Evolutionary conservation across 352 stramenopile species (phyloP).

Genomic region (Aphanomyces stellatus): DNA sequence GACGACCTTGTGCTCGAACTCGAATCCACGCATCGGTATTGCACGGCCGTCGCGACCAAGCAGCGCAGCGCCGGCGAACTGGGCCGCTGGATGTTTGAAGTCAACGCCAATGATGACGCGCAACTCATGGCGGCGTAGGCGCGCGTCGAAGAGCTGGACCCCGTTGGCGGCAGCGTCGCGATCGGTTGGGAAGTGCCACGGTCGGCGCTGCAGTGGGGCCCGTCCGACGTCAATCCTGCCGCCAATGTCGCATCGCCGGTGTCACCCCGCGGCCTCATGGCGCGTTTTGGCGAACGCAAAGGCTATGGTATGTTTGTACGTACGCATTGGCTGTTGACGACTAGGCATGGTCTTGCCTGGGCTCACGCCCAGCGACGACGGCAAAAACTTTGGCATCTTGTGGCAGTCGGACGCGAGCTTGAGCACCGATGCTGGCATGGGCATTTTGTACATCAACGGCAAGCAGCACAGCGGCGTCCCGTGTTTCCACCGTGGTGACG

Average conservation of each 20-base stretch:
- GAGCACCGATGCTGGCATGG: slow-evolving; percentile 54
- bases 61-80: slow-evolving; percentile 57
- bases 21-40: slow-evolving; percentile 54
- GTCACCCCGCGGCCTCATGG: slow-evolving; percentile 10
- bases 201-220: slow-evolving; percentile 14
- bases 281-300: slow-evolving; percentile 4
- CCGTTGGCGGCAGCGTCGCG: slow-evolving; percentile 61
- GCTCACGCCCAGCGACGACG: slow-evolving; percentile 43
- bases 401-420: slow-evolving; percentile 53
- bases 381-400: slow-evolving; percentile 52
- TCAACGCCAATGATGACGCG: too few relatives aligned
- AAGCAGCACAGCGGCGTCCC: slow-evolving; percentile 54
- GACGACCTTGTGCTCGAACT: slow-evolving; percentile 68
- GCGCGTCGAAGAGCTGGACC: slow-evolving; percentile 39
- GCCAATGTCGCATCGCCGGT: neutral
- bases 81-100: slow-evolving; percentile 75
- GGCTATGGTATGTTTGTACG: slow-evolving; percentile 8
- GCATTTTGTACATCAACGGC: slow-evolving; percentile 61
- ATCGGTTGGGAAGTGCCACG: slow-evolving; percentile 68
- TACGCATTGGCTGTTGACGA: neutral
- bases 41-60: slow-evolving; percentile 61
- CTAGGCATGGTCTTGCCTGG: slow-evolving; percentile 38
- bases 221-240: neutral
- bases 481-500: slow-evolving; percentile 54
- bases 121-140: slow-evolving; percentile 21